Conservation (phyloP, 139 green algal genomes). For the Auxenochlorella protothecoides region DNA sequence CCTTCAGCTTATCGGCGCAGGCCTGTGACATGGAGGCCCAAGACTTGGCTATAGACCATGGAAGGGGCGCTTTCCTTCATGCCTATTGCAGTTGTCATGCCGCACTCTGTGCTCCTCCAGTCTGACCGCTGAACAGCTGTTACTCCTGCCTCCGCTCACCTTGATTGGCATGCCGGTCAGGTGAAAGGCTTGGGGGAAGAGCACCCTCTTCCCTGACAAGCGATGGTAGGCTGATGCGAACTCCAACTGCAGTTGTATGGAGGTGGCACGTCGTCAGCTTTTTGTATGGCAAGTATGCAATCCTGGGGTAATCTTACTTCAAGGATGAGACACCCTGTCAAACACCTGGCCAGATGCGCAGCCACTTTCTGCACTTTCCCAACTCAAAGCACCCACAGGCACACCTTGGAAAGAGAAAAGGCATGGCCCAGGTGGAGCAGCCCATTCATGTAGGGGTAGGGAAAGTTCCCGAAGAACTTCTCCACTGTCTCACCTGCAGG, state of each 20-base stretch:
- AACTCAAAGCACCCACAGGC: too few species aligned
- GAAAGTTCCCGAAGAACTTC: slow-evolving; percentile 99
- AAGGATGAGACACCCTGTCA: too few species aligned
- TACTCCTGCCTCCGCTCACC: slow-evolving; percentile 22
- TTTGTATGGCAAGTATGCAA: too few species aligned
- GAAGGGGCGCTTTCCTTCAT: too few species aligned
- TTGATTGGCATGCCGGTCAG: slow-evolving; percentile 99
- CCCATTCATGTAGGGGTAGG: slow-evolving; percentile 99
- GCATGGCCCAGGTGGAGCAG: slow-evolving; percentile 95
- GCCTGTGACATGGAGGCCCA: slow-evolving; percentile 38
- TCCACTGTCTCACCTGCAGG: slow-evolving; percentile 1
- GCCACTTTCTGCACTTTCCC: too few species aligned
- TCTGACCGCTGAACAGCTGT: too few species aligned
- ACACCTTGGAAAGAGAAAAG: slow-evolving; percentile 91
- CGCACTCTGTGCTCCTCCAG: too few species aligned
- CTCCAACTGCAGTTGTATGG: slow-evolving; percentile 53
- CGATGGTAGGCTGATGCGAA: slow-evolving; percentile 94
- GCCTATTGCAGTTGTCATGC: too few species aligned
- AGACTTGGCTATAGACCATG: not conserved
- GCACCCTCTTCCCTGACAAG: slow-evolving; percentile 75
- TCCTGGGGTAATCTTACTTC: too few species aligned
- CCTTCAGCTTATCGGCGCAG: slow-evolving; percentile 83
- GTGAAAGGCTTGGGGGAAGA: slow-evolving; percentile 97
- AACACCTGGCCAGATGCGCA: too few species aligned
- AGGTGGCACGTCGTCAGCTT: too few species aligned